Conservation (phyloP, 257 asterid species). For the Solanum medicagineum region DNA sequence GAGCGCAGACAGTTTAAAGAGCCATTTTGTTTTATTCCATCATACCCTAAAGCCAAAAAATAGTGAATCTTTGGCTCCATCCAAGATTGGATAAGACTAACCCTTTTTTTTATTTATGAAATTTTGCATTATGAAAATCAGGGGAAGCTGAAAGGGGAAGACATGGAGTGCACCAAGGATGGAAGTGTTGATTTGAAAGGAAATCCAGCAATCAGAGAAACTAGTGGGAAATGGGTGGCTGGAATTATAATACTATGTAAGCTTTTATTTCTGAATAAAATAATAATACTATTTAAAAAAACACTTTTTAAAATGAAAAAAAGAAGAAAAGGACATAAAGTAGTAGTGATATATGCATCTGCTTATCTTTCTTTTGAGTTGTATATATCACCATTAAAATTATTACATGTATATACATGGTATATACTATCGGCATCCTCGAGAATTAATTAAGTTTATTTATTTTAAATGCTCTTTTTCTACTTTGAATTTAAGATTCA, state of each 20-base stretch:
- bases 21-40: too few species aligned
- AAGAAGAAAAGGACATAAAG: background rate
- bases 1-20: too few species aligned
- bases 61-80: too few species aligned
- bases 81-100: too few species aligned
- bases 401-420: background rate
- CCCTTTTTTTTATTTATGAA: background rate
- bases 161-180: slow-evolving; percentile 38
- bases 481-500: background rate
- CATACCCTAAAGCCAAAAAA: too few species aligned
- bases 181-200: slow-evolving; percentile 78
- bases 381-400: background rate
- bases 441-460: background rate
- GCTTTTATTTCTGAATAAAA: background rate
- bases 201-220: slow-evolving; percentile 38
- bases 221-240: slow-evolving; percentile 68
- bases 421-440: background rate
- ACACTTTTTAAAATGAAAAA: background rate
- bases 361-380: slow-evolving; percentile 6
- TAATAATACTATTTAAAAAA: background rate
- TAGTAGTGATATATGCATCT: slow-evolving; percentile 4
- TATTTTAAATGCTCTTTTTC: background rate
- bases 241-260: slow-evolving; percentile 61
- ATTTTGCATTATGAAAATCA: background rate
- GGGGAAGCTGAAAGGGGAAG: slow-evolving; percentile 37